Base-by-base conservation (phyloP, 2,329 filamentous ascomycete genomes). In the Apiospora malaysiana region DNA sequence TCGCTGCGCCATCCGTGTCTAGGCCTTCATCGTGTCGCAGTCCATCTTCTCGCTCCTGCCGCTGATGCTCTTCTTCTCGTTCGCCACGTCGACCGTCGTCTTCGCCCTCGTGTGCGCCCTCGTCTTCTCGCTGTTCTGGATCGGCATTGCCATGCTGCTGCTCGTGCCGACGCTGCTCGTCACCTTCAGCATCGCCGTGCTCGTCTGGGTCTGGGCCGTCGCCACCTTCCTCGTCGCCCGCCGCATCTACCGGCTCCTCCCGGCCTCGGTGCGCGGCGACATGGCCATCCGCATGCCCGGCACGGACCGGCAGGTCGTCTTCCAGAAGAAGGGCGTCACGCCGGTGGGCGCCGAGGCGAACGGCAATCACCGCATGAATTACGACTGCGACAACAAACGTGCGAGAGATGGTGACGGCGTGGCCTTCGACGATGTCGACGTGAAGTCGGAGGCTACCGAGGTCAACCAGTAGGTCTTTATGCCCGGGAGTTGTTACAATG, bases 11-110 rank as follows among this genome's bases (percentile, higher is more conserved):
- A 2, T 69, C 8, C 32, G 63, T 8, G 37, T 37, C 12, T 73
- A 94, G 92, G 89, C 90, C 71, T 93, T 96, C 79, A 78, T 94
- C 71, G 81, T 88, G 65, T 83, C 87, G 42, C 93, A 95, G 79
- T 76, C 91, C 71, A 79, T 90, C 71, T 85, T 94, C 73, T 90
- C 90, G 18, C 86, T 90, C 71, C 80, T 93, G 18, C 93, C 93
- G 0, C 76, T 95, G 71, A 80, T 90, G 51, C 82, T 94, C 73
- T 95, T 96, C 83, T 73, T 87, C 70, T 83, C 88, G 75, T 94
- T 95, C 83, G 85, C 87, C 70, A 75, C 91, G 51, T 89, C 88
- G 49, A 88, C 91, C 71, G 81, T 91, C 73, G 79, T 90, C 73
- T 87, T 94, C 78, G 88, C 91, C 21, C 78, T 93, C 51, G 81